Conservation (phyloP, 805 yeast genomes). For the Starmerella asiatica region DNA sequence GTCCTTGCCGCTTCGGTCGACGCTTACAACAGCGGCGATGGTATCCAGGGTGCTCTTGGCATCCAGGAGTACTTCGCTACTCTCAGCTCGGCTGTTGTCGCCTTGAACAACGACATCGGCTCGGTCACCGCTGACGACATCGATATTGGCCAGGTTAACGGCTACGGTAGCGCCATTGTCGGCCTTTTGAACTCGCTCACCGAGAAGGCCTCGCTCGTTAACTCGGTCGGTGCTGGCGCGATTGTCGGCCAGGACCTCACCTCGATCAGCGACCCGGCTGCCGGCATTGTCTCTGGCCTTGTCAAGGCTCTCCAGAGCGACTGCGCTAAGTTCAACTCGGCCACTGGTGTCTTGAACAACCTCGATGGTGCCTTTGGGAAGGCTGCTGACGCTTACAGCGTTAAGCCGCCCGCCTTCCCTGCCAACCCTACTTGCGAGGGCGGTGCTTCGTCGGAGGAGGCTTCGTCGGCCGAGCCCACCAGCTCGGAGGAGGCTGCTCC, state of each 20-base stretch:
- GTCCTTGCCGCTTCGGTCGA: conserved; percentile 11
- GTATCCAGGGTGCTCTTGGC: conserved; percentile 23
- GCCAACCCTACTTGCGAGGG: conserved; percentile 8
- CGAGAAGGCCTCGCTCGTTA: conserved; percentile 21
- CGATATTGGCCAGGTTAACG: conserved; percentile 6
- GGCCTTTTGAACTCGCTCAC: conserved; percentile 18
- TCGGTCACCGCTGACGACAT: conserved; percentile 13
- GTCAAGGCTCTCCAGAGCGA: conserved; percentile 13
- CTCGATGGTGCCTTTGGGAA: conserved; percentile 12
- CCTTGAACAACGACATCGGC: conserved; percentile 11
- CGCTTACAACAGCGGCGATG: conserved; percentile 17
- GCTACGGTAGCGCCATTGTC: conserved; percentile 13
- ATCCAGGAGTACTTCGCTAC: conserved; percentile 22
- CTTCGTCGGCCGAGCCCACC: conserved; percentile 1
- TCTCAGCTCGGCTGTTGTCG: conserved; percentile 16
- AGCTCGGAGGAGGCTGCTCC: conserved; percentile 4
- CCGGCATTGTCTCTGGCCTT: conserved; percentile 15
- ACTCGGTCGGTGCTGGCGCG: conserved; percentile 16
- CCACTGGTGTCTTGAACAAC: conserved; percentile 11
- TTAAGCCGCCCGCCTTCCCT: conserved; percentile 11
- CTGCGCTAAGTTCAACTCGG: conserved; percentile 11
- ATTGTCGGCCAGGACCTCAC: conserved; percentile 21
- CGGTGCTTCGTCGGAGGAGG: background rate
- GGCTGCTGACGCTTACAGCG: conserved; percentile 17
- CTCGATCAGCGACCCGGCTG: conserved; percentile 17